Evolutionary conservation across 2,329 filamentous ascomycete genomes (phyloP), one percentile per base, ranked within the genome.

Genomic region (Nigrospora osmanthi): DNA sequence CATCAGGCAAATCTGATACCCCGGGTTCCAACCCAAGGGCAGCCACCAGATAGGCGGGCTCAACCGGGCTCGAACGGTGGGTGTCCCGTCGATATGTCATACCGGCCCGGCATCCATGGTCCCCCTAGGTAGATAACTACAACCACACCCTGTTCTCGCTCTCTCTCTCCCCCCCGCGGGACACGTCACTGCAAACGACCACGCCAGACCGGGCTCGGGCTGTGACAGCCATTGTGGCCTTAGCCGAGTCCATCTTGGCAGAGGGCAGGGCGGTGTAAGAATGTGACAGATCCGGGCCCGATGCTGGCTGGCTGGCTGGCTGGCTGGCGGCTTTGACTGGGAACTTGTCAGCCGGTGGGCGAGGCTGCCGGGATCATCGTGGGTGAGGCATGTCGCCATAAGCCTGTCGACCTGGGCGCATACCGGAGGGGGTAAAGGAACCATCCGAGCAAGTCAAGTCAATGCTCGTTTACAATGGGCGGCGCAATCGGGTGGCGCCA

Each of bases 231-330:
- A 36, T 30, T 35, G n/a, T 42, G 19, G 19, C 32, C 19, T 34
- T 19, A 15, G 33, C 12, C 40, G 35, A 23, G 33, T n/a, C 4
- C 11, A 13, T 33, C 40, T 42, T 42, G 40, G 40, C 40, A 31
- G 15, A 23, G 23, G 23, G 17, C n/a, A 42, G 32, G 13, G 40
- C 40, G 40, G 40, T 42, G 40, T 42, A 42, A 36, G 40, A 12
- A 31, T 15, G 35, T 17, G 34, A 36, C 28, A 15, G 40, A 23
- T 36, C n/a, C 14, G 19, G n/a, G 33, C 15, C 30, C 38, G 33
- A 19, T 36, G 13, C 19, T 42, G 33, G 40, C 17, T 35, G 31
- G 16, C 28, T 28, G 23, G 23, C 5, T 28, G 10, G 6, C 23
- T 7, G 23, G 6, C 23, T 7, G 23, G 7, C 5, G 4, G 23